Conservation (phyloP, 2,329 filamentous ascomycete species). For the Fusarium transvaalense region DNA sequence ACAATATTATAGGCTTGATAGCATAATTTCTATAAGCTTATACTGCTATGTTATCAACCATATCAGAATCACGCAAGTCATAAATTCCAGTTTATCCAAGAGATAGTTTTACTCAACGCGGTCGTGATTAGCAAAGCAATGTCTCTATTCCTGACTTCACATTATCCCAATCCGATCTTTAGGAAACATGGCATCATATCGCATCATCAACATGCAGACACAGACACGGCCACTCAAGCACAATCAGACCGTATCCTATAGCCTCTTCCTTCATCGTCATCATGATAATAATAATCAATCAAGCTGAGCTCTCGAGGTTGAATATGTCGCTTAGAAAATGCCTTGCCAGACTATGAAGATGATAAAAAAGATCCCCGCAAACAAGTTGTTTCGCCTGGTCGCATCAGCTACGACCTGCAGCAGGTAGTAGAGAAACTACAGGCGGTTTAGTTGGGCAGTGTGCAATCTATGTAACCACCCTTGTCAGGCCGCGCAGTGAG, state of each 20-base stretch:
- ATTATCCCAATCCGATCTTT: not conserved
- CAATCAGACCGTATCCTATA: not conserved
- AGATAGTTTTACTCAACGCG: not conserved
- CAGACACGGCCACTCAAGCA: not conserved
- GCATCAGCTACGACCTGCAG: slow-evolving; percentile 24
- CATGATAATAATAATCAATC: not conserved
- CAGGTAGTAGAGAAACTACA: slow-evolving; percentile 14
- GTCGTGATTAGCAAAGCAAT: not conserved
- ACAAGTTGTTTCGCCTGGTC: slow-evolving; percentile 14
- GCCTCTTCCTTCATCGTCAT: not conserved
- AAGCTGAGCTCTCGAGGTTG: slow-evolving; percentile 10
- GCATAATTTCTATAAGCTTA: not conserved
- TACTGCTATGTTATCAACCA: not conserved
- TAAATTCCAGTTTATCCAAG: not conserved
- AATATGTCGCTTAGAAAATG: slow-evolving; percentile 35
- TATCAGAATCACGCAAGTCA: not conserved
- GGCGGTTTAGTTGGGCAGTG: not conserved
- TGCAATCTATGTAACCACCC: not conserved
- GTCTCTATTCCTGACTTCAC: not conserved
- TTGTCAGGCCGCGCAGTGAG: slow-evolving; percentile 22
- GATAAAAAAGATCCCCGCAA: slow-evolving; percentile 12
- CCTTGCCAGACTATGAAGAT: slow-evolving; percentile 30
- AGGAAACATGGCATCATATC: not conserved
- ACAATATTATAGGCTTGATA: not conserved
- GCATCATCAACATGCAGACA: not conserved